Base-by-base conservation (phyloP, 352 stramenopile genomes). In the Thalassiosira allenii region DNA sequence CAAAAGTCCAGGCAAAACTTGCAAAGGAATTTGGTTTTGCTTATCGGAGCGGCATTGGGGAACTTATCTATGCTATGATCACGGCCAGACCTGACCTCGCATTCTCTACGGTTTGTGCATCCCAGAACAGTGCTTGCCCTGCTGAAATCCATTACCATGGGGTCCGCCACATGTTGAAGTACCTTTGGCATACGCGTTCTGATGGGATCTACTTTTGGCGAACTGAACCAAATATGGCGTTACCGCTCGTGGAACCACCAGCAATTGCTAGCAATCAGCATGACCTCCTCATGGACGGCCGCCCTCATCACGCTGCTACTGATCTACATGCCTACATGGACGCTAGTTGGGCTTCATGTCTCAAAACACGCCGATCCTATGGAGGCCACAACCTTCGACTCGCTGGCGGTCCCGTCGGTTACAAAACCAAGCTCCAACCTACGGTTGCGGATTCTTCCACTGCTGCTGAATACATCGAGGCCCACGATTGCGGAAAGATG, bases 31-130 rank as follows among this genome's bases (percentile, higher is more conserved):
- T 47, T 9, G 23, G 49, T 22, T 57, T 27, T 20, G 8, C 12
- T 9, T 86, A 81, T 27, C 2, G 75, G 3, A 68, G 49, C 25
- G 57, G 33, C 1, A 80, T 83, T 52, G 67, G 79, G 0, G 66
- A 86, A 54, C 12, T 88, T 8, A 87, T 88, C 4, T 90, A 70
- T n/a, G 74, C 83, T 0, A 67, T 82, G 37, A 29, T 54, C 2
- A 75, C 66, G 2, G 73, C 58, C 33, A n/a, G 66, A 0, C 59
- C 67, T 12, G 75, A 75, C 56, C 6, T 84, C 4, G 71, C 47
- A 11, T 67, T 66, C 30, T 51, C 51, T 3, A 27, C 57, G 0
- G 62, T 79, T 22, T 30, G 54, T 25, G 51, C 0, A 0, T 25
- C 75, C 8, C 75, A 84, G 37, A 20, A 17, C 8, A 75, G 40